Base-by-base conservation (phyloP, 345 rosid genomes). In the Luvunga scandens region DNA sequence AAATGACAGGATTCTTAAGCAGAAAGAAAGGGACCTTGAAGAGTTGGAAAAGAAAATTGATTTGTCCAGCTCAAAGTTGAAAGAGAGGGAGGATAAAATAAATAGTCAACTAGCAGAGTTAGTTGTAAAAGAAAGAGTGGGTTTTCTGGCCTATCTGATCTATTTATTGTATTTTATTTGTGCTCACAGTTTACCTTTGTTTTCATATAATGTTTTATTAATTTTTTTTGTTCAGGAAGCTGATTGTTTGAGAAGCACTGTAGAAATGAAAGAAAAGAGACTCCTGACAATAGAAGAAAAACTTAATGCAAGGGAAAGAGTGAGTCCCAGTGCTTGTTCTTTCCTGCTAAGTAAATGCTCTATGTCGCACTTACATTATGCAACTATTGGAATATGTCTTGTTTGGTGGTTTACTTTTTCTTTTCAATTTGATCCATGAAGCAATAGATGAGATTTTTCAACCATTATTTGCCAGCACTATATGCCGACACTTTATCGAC, bases 251-350 rank as follows among this genome's bases (percentile, higher is more conserved):
- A 81, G 85, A 81, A 83, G 81, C 75, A 79, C 63, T 24, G 30
- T 92, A 69, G 88, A 86, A 79, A 63, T 19, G 72, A 91, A 91
- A 75, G 96, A 90, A 81, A 87, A 87, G 78, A 87, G 86, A 63
- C 84, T 95, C 48, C 76, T 67, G 67, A 86, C 80, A 38, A 78
- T 89, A 85, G 96, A 92, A 88, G 88, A 91, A 80, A 90, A 86
- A 85, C 92, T 95, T 71, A 77, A 76, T 79, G 82, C 73, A n/a
- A 89, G 93, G 79, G 96, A 92, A 83, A 87, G 85, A 86, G 98
- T 92, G 82, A 92, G 94, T 78, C 73, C 50, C 33, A 28, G 28
- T 76, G 78, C 73, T 73, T 53, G 7, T 57, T 74, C 33, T 59
- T 69, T 64, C 66, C 57, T n/a, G 69, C 48, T 31, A 38, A 36